Percentiles rank a stretch among this genome's conserved stretches.
Conservation (phyloP, 2,329 filamentous ascomycete genomes). For the Claviceps citrina region DNA sequence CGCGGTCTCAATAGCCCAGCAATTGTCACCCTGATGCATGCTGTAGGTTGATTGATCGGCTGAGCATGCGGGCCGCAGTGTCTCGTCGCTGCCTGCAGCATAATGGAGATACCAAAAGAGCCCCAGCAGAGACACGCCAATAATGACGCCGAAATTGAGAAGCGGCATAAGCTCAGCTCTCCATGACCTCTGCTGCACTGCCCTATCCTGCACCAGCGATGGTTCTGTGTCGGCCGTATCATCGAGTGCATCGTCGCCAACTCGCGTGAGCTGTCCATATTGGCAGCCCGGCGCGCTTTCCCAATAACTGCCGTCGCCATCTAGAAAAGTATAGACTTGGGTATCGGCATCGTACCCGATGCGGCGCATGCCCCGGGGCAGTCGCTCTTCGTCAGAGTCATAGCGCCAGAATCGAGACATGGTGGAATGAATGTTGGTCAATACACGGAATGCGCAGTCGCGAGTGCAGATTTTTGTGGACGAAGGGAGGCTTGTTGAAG, state of each 20-base stretch:
- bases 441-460: too few relatives aligned
- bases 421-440: too few relatives aligned
- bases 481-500: too few relatives aligned
- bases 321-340: constrained; percentile 36
- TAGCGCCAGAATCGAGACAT: constrained; percentile 29
- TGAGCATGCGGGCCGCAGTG: constrained; percentile 13
- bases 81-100: constrained; percentile 9
- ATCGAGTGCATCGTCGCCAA: constrained; percentile 16
- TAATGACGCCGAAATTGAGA: constrained; percentile 41
- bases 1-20: constrained; percentile 34
- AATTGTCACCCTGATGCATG: constrained; percentile 33
- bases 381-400: constrained; percentile 34
- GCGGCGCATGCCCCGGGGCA: constrained; percentile 38
- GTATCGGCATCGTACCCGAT: constrained; percentile 42
- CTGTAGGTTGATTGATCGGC: constrained; percentile 20
- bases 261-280: constrained; percentile 32
- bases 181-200: constrained; percentile 26
- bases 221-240: constrained; percentile 16
- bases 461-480: too few relatives aligned
- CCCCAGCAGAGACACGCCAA: constrained; percentile 33
- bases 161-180: constrained; percentile 37
- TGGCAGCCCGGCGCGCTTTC: constrained; percentile 33
- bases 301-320: constrained; percentile 32
- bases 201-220: constrained; percentile 14
- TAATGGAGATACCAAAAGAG: constrained; percentile 33